Percentiles rank a stretch among this genome's conserved stretches.
phyloP scores from a whole-genome alignment of 805 yeast species.

The Tanozyma kutaoensis region DNA sequence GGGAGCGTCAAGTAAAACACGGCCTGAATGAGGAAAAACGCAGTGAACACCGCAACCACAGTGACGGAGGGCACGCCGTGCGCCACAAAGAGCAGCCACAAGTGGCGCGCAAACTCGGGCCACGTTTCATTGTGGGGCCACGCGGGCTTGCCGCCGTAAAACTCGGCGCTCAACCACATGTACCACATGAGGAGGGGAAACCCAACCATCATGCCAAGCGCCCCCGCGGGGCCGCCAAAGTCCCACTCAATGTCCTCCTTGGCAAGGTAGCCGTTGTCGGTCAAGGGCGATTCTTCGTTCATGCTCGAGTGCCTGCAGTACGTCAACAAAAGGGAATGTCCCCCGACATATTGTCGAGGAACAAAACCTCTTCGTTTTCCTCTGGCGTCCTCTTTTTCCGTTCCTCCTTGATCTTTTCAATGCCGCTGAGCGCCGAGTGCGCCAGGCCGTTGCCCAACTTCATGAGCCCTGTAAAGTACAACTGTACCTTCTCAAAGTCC shows the following conservation, averaged over 20 bases:
- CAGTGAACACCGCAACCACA: slow-evolving; percentile 61
- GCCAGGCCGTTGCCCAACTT: slow-evolving; percentile 22
- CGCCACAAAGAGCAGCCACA: slow-evolving; percentile 28
- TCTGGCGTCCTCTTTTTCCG: no score
- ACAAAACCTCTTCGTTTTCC: no score
- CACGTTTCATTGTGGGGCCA: slow-evolving; percentile 48
- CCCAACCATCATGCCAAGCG: slow-evolving; percentile 79
- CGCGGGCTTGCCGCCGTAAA: slow-evolving; percentile 64
- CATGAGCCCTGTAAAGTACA: slow-evolving; percentile 16
- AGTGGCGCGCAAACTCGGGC: slow-evolving; percentile 34
- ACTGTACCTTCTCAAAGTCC: slow-evolving; percentile 15
- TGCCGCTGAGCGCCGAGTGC: no score
- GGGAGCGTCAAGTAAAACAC: slow-evolving; percentile 74
- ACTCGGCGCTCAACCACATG: slow-evolving; percentile 86
- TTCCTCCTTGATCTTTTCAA: no score
- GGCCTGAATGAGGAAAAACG: slow-evolving; percentile 58
- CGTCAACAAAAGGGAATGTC: no score
- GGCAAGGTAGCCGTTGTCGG: slow-evolving; percentile 22
- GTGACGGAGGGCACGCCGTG: slow-evolving; percentile 45
- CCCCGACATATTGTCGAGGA: no score
- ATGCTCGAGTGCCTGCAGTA: no score
- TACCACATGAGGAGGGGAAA: slow-evolving; percentile 93
- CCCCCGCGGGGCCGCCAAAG: slow-evolving; percentile 90
- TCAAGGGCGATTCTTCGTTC: no score
- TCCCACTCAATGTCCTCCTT: slow-evolving; percentile 61